Base-by-base conservation (phyloP, 75 land plant species). In the Chamaecyparis obtusa region DNA sequence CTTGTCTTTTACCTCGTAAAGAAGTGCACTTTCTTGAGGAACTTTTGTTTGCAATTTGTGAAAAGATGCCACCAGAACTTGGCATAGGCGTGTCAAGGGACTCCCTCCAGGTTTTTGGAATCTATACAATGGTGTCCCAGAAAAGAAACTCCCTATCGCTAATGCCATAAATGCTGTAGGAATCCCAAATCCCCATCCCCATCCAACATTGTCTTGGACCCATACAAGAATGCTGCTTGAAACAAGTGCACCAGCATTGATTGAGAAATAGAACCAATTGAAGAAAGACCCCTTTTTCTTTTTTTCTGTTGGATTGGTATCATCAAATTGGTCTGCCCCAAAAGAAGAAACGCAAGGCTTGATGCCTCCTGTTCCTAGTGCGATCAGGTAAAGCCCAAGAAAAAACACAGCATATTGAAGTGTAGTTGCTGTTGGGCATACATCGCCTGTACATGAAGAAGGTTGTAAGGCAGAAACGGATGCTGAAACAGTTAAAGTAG, bases 281-380 rank as follows among this genome's bases (percentile, higher is more conserved):
- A 97, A 97, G 89, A 95, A 97, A 24, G 99, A 95, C 84, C 92
- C 92, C 89, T 95, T 97, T 77, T 88, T 92, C 51, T 89, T 92
- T 85, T 90, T 93, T 77, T 97, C 99, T 16, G 46, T 17, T 39
- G 90, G 92, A 83, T 97, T 95, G 21, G 87, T 89, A 33, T 93
- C 98, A 88, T 97, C 99, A 83, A 97, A 97, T 80, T 97, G 99
- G 80, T 97, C 99, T 9, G 99, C 99, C 16, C 99, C 99, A 86
- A 94, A 95, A 13, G 98, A 92, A 8, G 95, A 95, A 56, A 96
- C 98, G 24, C 95, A 94, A 1, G 96, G 93, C 87, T 97, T 94
- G 80, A 97, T 93, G 43, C 98, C 96, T 32, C 99, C 99, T 36
- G 96, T 94, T n/a, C 98, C 99, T 13, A 97, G 90, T 43, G 96